A percentile compares a stretch with the other conserved stretches of the same genome.
These are phyloP conservation scores for Septoria linicola DNA, from an alignment of 2,329 filamentous ascomycete genomes.

Conservation along the genomic window DNA sequence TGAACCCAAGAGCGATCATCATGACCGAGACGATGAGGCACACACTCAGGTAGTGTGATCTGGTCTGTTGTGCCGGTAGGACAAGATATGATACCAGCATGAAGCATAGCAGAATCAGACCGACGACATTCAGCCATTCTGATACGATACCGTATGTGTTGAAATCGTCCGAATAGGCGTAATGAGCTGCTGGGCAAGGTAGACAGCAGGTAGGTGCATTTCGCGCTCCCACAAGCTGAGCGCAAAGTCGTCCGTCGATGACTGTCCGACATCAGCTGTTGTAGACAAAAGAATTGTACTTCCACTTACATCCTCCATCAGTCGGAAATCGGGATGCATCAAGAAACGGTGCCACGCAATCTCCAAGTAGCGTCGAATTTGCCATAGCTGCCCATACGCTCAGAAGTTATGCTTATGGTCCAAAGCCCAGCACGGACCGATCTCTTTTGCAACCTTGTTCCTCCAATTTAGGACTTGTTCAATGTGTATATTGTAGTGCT, in stretches of 20 bases:
- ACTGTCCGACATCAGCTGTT: slow-evolving; percentile 46
- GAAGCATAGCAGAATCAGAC: slow-evolving; percentile 70
- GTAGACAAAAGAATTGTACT: slow-evolving; percentile 4
- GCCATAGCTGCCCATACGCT: slow-evolving; percentile 29
- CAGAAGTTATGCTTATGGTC: background rate
- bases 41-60: slow-evolving; percentile 89
- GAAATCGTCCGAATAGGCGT: slow-evolving; percentile 63
- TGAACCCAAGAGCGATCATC: slow-evolving; percentile 87
- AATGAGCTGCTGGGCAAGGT: slow-evolving; percentile 84
- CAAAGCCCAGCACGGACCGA: slow-evolving; percentile 14
- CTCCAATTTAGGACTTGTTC: background rate
- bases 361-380: slow-evolving; percentile 43
- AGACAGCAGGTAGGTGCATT: slow-evolving; percentile 70
- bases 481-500: background rate
- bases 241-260: slow-evolving; percentile 58
- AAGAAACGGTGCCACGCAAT: slow-evolving; percentile 69
- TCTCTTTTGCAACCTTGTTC: background rate
- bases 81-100: slow-evolving; percentile 76
- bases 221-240: slow-evolving; percentile 44
- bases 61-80: slow-evolving; percentile 83
- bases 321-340: slow-evolving; percentile 60
- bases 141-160: slow-evolving; percentile 61
- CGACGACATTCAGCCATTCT: slow-evolving; percentile 79
- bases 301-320: slow-evolving; percentile 65
- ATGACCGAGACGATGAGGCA: slow-evolving; percentile 74